Base-by-base conservation (phyloP, 2,329 filamentous ascomycete genomes). In the Calycina marina region DNA sequence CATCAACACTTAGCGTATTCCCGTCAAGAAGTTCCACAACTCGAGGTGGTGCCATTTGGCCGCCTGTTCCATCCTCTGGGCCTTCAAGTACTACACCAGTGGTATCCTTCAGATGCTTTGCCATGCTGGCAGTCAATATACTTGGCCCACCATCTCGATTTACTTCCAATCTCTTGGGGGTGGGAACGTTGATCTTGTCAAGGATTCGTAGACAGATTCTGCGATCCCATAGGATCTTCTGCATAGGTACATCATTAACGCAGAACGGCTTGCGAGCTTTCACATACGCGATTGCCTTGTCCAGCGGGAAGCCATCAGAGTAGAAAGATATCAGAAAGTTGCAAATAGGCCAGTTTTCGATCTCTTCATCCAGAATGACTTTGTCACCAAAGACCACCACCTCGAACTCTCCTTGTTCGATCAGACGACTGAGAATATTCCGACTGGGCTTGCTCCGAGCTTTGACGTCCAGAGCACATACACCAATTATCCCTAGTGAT, bases 321-420 rank as follows among this genome's bases (percentile, higher is more conserved):
- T 96, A 98, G 60, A 98, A 98, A 3, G 86, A 93, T 49, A 98
- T 93, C 35, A 98, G 61, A 49, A 93, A 98, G 58, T 98, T 90
- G 56, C 65, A 67, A 34, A 93, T 74, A 12, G 86, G 86, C 86
- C 86, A 94, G 53, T 94, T 93, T 57, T 93, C 85, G 35, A 94
- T 79, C 40, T 81, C 82, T 69, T 98, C 90, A 50, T 98, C 90
- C 20, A 98, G 65, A 45, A 98, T 98, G 26, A 94, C 88, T 59
- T 98, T 98, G 61, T 98, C 90, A 29, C 90, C 92, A 60, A 98
- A 98, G 9, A 98, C 88, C 40, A 93, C 78, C 14, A 96, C 86
- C 49, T 98, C 88, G 50, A 98, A 96, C 47, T 96, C 88, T 30
- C 77, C 73, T 43, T 92, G 86, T 18, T 81, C 74, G 43, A 94